Evolutionary conservation across 2,329 filamentous ascomycete species (phyloP).

Genomic region (Bretziella fagacearum): DNA sequence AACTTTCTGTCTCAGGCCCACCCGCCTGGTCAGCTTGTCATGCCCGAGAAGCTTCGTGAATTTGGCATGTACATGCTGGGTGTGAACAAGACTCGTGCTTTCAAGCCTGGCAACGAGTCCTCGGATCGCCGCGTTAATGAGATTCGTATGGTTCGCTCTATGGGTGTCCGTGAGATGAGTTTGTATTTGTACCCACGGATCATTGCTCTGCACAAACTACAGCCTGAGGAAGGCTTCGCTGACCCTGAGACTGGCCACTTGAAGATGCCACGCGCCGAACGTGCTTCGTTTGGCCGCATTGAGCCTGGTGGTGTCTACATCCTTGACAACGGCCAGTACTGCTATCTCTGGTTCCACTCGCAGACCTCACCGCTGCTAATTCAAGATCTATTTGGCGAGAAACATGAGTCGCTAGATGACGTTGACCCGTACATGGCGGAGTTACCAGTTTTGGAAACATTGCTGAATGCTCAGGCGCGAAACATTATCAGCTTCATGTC

Average conservation of each 20-base stretch:
- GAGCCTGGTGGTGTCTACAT: constrained; percentile 90
- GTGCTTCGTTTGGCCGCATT: constrained; percentile 71
- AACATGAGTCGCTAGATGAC: constrained; percentile 44
- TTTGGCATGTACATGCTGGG: constrained; percentile 92
- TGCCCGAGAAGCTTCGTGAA: constrained; percentile 92
- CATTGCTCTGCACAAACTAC: constrained; percentile 77
- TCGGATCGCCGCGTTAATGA: constrained; percentile 84
- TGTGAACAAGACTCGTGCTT: constrained; percentile 74
- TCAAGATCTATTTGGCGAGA: constrained; percentile 74
- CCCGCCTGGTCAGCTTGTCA: constrained; percentile 79
- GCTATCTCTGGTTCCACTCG: constrained; percentile 80
- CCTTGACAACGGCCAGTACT: constrained; percentile 86
- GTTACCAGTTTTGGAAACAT: constrained; percentile 73
- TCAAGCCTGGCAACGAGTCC: constrained; percentile 83
- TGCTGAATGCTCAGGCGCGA: constrained; percentile 83
- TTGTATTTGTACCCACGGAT: constrained; percentile 92
- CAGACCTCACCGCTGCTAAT: constrained; percentile 87
- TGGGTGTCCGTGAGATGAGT: constrained; percentile 71
- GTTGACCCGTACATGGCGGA: constrained; percentile 69
- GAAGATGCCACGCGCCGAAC: constrained; percentile 61
- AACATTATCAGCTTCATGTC: constrained; percentile 83
- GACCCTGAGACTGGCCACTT: constrained; percentile 72
- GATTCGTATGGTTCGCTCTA: constrained; percentile 73
- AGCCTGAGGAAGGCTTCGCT: constrained; percentile 79
- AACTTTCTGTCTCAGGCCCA: constrained; percentile 69